These are phyloP conservation scores for Chenopodium quinoa DNA, from an alignment of 148 eudicot species.

Conservation along the genomic window DNA sequence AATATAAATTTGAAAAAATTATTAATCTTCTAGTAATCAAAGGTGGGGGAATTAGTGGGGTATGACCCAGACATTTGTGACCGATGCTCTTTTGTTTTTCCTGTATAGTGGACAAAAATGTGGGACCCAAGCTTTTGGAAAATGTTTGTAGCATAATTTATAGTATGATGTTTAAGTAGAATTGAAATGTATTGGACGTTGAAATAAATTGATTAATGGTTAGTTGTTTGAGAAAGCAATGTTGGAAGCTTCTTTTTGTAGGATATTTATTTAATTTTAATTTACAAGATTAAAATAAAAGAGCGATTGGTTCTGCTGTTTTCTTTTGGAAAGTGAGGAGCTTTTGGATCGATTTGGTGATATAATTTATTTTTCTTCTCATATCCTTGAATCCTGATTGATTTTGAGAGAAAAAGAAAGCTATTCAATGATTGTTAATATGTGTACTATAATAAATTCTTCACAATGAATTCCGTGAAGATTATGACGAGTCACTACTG, in stretches of 20 bases:
- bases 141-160: slow-evolving; percentile 27
- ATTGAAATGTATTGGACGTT: slow-evolving; percentile 29
- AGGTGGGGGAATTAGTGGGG: slow-evolving; percentile 40
- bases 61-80: slow-evolving; percentile 29
- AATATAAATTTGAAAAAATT: slow-evolving; percentile 28
- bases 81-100: slow-evolving; percentile 29
- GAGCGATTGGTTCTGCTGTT: slow-evolving; percentile 22
- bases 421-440: not conserved
- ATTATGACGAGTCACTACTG: not conserved
- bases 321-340: slow-evolving; percentile 28
- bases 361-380: not conserved
- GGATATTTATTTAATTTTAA: not conserved
- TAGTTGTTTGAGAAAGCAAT: slow-evolving; percentile 37
- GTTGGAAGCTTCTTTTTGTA: slow-evolving; percentile 34
- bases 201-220: slow-evolving; percentile 31
- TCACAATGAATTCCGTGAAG: not conserved
- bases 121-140: slow-evolving; percentile 30
- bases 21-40: slow-evolving; percentile 20
- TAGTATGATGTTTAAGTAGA: slow-evolving; percentile 28
- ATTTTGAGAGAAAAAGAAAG: slow-evolving; percentile 7
- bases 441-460: not conserved
- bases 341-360: slow-evolving; percentile 32
- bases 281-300: not conserved
- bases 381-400: slow-evolving; percentile 11
- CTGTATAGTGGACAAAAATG: slow-evolving; percentile 23